Evolutionary conservation across 192 early-diverging fungal genomes (phyloP), one percentile per base, ranked within the genome.

Genomic region (Dissophora ornata): DNA sequence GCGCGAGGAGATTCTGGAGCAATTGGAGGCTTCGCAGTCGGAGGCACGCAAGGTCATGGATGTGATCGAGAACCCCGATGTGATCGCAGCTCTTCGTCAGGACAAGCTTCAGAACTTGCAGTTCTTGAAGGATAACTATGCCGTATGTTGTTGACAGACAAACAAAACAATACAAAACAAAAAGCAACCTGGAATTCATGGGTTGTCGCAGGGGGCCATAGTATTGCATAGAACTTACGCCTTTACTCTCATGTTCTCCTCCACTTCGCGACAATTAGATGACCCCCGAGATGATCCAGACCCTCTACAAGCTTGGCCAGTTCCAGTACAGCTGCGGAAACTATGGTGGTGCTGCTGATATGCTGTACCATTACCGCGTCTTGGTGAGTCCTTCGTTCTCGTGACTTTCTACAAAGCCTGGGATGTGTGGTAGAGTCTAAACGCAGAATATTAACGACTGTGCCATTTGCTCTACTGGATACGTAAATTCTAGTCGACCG

Each of bases 281-380:
- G 84, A 94, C 91, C 28, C 86, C 90, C n/a, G 92, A 93, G 62
- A 94, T 93, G 91, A 86, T 96, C 41, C 85, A 90, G 57, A 86
- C 90, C 45, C 84, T 97, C 67, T 98, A 95, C 84, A 89, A 94
- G 44, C 93, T 89, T 71, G 94, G 95, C 30, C 89, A 92, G 79
- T 93, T 94, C 75, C 93, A 96, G 87, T 98, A 92, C 85, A 92
- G 88, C 80, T 93, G 93, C 82, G 96, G 96, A 69, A 92, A 92
- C 80, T 97, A 98, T 79, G 88, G 88, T 57, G 91, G 90, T 56
- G 92, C 95, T 53, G 94, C 96, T 7, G 95, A 96, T 71, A 92
- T 96, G 87, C 82, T 98, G 58, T 96, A 94, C 70, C 95, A 97
- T 77, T 98, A 92, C 85, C 93, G 95, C 66, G 91, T 97, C 65